Percentiles rank a stretch among this genome's conserved stretches.
These are phyloP conservation scores for Salix dunnii DNA, from an alignment of 345 rosid genomes.

Conservation along the genomic window DNA sequence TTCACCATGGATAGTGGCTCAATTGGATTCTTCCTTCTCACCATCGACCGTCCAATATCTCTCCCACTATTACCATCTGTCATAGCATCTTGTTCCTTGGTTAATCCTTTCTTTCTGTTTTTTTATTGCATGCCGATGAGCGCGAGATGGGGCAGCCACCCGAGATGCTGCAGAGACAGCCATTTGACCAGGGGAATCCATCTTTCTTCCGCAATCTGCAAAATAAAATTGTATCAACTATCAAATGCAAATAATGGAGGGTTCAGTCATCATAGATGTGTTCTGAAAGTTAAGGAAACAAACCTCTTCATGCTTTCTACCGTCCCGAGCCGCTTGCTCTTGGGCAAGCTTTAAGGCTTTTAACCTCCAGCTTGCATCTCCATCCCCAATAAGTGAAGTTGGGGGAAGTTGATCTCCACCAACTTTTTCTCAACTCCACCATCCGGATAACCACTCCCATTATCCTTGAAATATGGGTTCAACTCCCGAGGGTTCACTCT, in stretches of 20 bases:
- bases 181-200: slow-evolving; percentile 76
- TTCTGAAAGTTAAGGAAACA: slow-evolving; percentile 3
- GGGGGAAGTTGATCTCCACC: slow-evolving; percentile 40
- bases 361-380: slow-evolving; percentile 95
- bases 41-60: slow-evolving; percentile 31
- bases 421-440: slow-evolving; percentile 44
- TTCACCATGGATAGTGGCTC: too few species aligned
- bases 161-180: slow-evolving; percentile 67
- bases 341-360: slow-evolving; percentile 82
- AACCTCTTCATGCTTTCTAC: slow-evolving; percentile 62
- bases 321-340: slow-evolving; percentile 92
- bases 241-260: slow-evolving; percentile 10
- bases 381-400: slow-evolving; percentile 80
- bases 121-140: slow-evolving; percentile 77
- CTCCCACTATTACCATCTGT: slow-evolving; percentile 32
- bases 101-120: slow-evolving; percentile 46
- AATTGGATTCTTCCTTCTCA: too few species aligned
- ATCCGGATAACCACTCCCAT: slow-evolving; percentile 82
- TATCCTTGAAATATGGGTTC: slow-evolving; percentile 74
- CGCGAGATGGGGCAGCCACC: slow-evolving; percentile 72
- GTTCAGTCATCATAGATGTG: not conserved
- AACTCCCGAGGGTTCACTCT: slow-evolving; percentile 69
- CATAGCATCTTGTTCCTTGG: slow-evolving; percentile 25
- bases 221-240: slow-evolving; percentile 17
- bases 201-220: slow-evolving; percentile 77